Evolutionary conservation across 176 grass and related monocot species (phyloP).

Genomic region (Phoenix dactylifera): DNA sequence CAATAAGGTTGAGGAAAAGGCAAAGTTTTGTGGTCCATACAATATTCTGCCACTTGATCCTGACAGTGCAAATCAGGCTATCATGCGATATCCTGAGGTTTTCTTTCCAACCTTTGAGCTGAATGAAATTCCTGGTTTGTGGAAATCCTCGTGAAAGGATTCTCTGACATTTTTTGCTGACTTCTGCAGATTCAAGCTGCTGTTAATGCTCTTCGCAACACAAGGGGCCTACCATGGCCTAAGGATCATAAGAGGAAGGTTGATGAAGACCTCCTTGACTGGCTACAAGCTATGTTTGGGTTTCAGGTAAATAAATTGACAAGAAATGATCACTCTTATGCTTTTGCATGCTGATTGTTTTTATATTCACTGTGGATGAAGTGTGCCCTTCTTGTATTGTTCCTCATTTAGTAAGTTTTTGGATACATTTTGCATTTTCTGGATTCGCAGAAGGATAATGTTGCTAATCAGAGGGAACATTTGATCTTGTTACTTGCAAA

Average conservation of each 20-base stretch:
- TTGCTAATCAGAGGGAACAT: slow-evolving; percentile 91
- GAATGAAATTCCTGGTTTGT: no score
- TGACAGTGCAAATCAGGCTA: slow-evolving; percentile 76
- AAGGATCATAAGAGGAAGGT: slow-evolving; percentile 74
- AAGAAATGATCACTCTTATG: slow-evolving; percentile 1
- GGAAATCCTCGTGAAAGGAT: no score
- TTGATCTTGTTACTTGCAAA: slow-evolving; percentile 91
- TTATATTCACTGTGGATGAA: slow-evolving; percentile 10
- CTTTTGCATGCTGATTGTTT: slow-evolving; percentile 7
- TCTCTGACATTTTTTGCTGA: slow-evolving; percentile 16
- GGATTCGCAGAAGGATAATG: slow-evolving; percentile 77
- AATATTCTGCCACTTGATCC: slow-evolving; percentile 98
- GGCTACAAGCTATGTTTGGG: slow-evolving; percentile 97
- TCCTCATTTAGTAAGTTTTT: background rate
- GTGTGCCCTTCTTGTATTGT: slow-evolving; percentile 4
- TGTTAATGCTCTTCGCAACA: slow-evolving; percentile 70
- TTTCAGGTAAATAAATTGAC: slow-evolving; percentile 70
- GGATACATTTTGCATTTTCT: slow-evolving; percentile 10
- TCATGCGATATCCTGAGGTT: slow-evolving; percentile 93
- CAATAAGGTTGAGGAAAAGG: slow-evolving; percentile 80
- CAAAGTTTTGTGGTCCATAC: slow-evolving; percentile 71
- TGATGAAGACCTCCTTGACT: slow-evolving; percentile 86
- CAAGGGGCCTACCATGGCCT: slow-evolving; percentile 72
- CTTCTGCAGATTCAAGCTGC: slow-evolving; percentile 81
- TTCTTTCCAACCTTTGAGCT: background rate